phyloP scores from a whole-genome alignment of 2,329 filamentous ascomycete species.

The Fusarium papillatum region DNA sequence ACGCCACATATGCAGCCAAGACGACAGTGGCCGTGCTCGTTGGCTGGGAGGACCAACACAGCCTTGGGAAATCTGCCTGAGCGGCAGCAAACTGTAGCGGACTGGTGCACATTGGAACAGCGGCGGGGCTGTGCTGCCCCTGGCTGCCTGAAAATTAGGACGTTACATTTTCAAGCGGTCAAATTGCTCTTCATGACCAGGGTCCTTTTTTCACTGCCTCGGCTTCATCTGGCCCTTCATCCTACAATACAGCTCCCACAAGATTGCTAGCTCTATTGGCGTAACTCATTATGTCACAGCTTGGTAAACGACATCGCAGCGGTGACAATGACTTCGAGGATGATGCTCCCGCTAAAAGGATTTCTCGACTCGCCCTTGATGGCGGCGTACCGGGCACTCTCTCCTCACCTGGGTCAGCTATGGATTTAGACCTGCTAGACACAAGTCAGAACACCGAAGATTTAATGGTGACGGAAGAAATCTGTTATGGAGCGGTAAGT shows the following conservation, averaged over 20 bases:
- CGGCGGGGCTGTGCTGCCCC: not conserved
- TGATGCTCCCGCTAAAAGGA: accelerated
- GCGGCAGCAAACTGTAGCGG: not conserved
- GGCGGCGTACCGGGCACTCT: too few species aligned
- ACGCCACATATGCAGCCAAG: not conserved
- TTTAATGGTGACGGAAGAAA: not conserved
- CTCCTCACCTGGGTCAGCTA: too few species aligned
- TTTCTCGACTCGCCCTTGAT: not conserved
- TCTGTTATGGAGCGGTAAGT: conserved; percentile 7
- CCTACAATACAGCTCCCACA: too few species aligned
- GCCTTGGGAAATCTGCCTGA: not conserved
- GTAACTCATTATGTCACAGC: not conserved
- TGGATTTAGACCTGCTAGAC: too few species aligned
- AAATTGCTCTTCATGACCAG: not conserved
- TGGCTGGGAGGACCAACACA: too few species aligned
- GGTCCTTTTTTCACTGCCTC: not conserved
- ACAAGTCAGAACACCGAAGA: too few species aligned
- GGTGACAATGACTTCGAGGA: accelerated
- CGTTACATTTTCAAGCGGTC: not conserved
- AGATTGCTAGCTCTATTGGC: not conserved
- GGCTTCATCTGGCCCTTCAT: not conserved
- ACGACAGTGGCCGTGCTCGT: too few species aligned
- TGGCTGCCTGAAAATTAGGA: not conserved
- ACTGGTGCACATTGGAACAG: not conserved
- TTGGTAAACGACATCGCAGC: not conserved